Percentiles rank a stretch among this genome's conserved stretches.
Conservation (phyloP, 257 asterid genomes). For the Solanum bulbocastanum region DNA sequence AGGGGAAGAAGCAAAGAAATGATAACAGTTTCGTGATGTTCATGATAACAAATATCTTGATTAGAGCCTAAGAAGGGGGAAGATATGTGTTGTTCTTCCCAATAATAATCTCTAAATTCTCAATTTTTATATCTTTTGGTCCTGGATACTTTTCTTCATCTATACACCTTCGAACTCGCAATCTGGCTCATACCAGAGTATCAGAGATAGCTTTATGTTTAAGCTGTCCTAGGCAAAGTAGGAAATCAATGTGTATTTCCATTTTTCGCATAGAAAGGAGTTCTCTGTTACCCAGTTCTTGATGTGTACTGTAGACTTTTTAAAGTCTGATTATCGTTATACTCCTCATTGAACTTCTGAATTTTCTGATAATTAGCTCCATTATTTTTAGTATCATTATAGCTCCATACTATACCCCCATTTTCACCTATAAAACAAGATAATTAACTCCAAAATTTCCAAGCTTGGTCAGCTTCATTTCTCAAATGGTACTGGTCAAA, state of each 20-base stretch:
- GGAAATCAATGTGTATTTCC: background rate
- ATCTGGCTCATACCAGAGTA: background rate
- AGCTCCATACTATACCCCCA: background rate
- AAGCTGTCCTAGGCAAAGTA: background rate
- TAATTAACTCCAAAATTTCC: background rate
- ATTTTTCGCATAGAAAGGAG: background rate
- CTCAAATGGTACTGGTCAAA: background rate
- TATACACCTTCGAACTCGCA: background rate
- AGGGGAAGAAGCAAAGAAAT: background rate
- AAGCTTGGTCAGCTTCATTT: background rate
- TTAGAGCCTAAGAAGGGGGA: background rate
- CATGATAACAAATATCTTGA: background rate
- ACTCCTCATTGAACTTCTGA: background rate
- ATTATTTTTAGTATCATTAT: background rate
- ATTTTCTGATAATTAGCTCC: background rate
- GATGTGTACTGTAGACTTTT: background rate
- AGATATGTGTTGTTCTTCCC: background rate
- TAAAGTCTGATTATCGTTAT: background rate
- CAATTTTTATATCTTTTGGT: background rate
- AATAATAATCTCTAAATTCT: background rate
- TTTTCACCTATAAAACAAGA: background rate
- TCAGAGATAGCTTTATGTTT: background rate
- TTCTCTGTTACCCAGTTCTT: background rate
- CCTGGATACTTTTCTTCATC: background rate
- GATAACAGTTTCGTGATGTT: no score